Evolutionary conservation across 2,329 filamentous ascomycete species (phyloP).

Genomic region (Thelonectria discophora): DNA sequence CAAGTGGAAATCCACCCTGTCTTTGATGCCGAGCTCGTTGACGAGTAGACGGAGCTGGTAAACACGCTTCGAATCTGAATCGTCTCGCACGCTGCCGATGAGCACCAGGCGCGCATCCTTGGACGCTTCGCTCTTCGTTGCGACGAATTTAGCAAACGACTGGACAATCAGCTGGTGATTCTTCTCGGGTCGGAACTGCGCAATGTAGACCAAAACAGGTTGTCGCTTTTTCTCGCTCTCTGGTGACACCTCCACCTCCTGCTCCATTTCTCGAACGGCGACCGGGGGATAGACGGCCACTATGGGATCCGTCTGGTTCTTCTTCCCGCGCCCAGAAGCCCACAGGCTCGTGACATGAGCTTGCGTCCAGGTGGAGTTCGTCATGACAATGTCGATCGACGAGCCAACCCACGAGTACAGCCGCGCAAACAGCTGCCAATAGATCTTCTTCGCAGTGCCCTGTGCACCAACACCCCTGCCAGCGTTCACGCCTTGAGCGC

Average conservation of each 20-base stretch:
- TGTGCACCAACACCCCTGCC: constrained; percentile 78
- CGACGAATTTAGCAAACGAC: constrained; percentile 81
- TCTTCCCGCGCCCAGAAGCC: constrained; percentile 65
- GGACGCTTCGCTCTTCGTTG: constrained; percentile 59
- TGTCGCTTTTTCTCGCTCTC: constrained; percentile 75
- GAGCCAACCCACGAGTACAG: constrained; percentile 86
- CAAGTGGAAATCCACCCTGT: constrained; percentile 85
- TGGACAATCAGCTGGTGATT: constrained; percentile 89
- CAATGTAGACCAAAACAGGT: constrained; percentile 86
- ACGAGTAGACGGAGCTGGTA: constrained; percentile 88
- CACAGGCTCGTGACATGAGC: constrained; percentile 82
- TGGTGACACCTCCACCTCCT: constrained; percentile 74
- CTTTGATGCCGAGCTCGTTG: constrained; percentile 85
- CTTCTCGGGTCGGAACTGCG: constrained; percentile 97
- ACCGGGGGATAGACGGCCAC: constrained; percentile 90
- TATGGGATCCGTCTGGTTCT: constrained; percentile 62
- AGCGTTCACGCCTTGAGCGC: constrained; percentile 79
- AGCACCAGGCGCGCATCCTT: constrained; percentile 76
- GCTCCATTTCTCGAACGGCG: constrained; percentile 84
- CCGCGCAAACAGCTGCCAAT: constrained; percentile 87
- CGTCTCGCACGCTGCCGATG: constrained; percentile 91
- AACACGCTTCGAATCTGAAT: constrained; percentile 80
- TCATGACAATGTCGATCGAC: constrained; percentile 93
- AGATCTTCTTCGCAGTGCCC: constrained; percentile 77
- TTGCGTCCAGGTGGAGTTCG: constrained; percentile 95